Percentiles rank a stretch among this genome's conserved stretches.
phyloP scores from a whole-genome alignment of 495 filamentous ascomycete genomes.

The Recurvomyces mirabilis region DNA sequence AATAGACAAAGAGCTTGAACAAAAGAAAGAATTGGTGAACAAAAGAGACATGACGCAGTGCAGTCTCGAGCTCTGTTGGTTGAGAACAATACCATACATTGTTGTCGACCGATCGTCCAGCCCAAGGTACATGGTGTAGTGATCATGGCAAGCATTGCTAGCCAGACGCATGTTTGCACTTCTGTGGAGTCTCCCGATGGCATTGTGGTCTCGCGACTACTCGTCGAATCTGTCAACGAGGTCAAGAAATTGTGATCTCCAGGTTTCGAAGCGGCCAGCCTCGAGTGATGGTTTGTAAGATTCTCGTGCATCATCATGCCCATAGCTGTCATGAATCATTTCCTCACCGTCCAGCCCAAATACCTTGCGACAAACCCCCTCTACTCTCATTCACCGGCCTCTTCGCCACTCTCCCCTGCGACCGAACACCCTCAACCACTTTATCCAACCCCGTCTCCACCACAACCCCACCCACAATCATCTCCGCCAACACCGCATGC shows the following conservation, averaged over 20 bases:
- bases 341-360: slow-evolving; percentile 37
- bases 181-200: too few species aligned
- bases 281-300: too few species aligned
- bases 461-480: slow-evolving; percentile 93
- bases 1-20: not conserved
- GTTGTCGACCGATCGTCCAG: not conserved
- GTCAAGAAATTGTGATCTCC: too few species aligned
- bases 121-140: too few species aligned
- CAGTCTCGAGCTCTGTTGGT: too few species aligned
- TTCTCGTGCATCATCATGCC: too few species aligned
- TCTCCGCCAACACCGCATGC: slow-evolving; percentile 81
- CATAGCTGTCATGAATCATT: not conserved
- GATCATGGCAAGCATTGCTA: too few species aligned
- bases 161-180: too few species aligned
- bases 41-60: not conserved
- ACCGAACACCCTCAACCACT: slow-evolving; percentile 74
- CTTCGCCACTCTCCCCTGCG: slow-evolving; percentile 67
- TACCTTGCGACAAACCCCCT: slow-evolving; percentile 25
- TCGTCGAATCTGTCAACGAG: too few species aligned
- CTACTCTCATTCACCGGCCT: slow-evolving; percentile 37
- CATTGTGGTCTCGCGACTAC: too few species aligned
- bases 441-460: slow-evolving; percentile 82
- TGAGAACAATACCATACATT: too few species aligned
- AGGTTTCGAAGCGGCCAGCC: too few species aligned
- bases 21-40: not conserved